Percentiles rank a stretch among this genome's conserved stretches.
phyloP scores from a whole-genome alignment of 805 yeast genomes.

The Monosporozyma unispora region DNA sequence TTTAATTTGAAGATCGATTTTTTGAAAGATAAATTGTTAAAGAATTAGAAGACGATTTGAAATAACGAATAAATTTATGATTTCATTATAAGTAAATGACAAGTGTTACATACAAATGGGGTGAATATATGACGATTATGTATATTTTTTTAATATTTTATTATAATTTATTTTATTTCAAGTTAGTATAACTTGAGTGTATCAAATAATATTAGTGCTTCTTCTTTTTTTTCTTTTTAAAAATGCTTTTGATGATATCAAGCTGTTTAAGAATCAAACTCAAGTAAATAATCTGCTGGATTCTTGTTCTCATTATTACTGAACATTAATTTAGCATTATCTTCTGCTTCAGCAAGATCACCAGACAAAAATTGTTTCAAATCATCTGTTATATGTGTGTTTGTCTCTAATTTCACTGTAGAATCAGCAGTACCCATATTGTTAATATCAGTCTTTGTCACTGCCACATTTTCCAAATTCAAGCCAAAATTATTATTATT shows the following conservation, averaged over 20 bases:
- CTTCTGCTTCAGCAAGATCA: conserved; percentile 26
- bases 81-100: neutral
- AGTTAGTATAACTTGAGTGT: neutral
- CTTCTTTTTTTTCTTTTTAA: neutral
- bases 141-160: neutral
- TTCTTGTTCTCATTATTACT: conserved; percentile 10
- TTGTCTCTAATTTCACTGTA: neutral
- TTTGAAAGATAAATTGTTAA: neutral
- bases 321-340: conserved; percentile 25
- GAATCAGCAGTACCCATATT: neutral
- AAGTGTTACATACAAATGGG: neutral
- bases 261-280: conserved; percentile 18
- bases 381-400: conserved; percentile 13
- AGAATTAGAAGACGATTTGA: neutral
- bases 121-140: neutral
- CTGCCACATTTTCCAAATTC: neutral
- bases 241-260: neutral
- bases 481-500: neutral
- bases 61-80: neutral
- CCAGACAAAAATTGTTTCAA: conserved; percentile 27
- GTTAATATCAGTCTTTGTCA: neutral
- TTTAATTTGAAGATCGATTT: neutral
- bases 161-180: neutral
- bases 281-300: conserved; percentile 25
- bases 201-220: neutral